A percentile compares a stretch with the other conserved stretches of the same genome.
Conservation (phyloP, 306 rosid genomes). For the Styphnolobium japonicum region DNA sequence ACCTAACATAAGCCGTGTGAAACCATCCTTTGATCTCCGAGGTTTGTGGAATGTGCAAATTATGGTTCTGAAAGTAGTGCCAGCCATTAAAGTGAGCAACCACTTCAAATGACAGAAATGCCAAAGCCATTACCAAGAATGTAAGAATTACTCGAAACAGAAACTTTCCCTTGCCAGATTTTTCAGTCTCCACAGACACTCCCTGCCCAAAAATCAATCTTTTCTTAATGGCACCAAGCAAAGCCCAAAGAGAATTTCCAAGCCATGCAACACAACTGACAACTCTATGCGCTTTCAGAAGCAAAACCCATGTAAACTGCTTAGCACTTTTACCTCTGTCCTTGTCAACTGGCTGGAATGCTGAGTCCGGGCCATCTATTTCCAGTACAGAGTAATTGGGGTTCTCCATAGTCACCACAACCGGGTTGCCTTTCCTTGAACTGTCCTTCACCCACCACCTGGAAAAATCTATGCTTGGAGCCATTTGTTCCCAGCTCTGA, state of each 20-base stretch:
- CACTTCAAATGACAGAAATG: slow-evolving; percentile 55
- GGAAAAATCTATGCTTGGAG: slow-evolving; percentile 40
- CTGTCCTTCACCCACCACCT: slow-evolving; percentile 46
- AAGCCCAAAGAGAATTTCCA: slow-evolving; percentile 37
- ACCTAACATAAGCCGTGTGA: slow-evolving; percentile 49
- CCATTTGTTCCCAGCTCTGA: slow-evolving; percentile 24
- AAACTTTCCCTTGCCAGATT: slow-evolving; percentile 41
- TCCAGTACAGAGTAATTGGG: slow-evolving; percentile 56
- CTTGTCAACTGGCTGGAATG: slow-evolving; percentile 49
- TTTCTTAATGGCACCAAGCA: slow-evolving; percentile 42
- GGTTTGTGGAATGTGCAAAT: slow-evolving; percentile 49
- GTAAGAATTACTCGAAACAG: slow-evolving; percentile 45
- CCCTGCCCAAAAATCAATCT: slow-evolving; percentile 37
- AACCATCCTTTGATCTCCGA: slow-evolving; percentile 54
- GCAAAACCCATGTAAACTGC: slow-evolving; percentile 54
- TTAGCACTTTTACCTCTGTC: slow-evolving; percentile 55
- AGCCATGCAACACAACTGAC: slow-evolving; percentile 44
- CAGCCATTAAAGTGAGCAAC: slow-evolving; percentile 71
- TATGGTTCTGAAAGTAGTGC: slow-evolving; percentile 54
- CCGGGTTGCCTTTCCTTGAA: slow-evolving; percentile 45
- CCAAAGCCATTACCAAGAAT: slow-evolving; percentile 49
- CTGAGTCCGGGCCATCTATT: slow-evolving; percentile 49
- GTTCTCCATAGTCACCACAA: slow-evolving; percentile 63
- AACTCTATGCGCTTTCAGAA: slow-evolving; percentile 51
- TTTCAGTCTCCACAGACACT: slow-evolving; percentile 47